phyloP scores from a whole-genome alignment of 1,284 basidiomycete genomes.

The Ceratobasidium sp. region DNA sequence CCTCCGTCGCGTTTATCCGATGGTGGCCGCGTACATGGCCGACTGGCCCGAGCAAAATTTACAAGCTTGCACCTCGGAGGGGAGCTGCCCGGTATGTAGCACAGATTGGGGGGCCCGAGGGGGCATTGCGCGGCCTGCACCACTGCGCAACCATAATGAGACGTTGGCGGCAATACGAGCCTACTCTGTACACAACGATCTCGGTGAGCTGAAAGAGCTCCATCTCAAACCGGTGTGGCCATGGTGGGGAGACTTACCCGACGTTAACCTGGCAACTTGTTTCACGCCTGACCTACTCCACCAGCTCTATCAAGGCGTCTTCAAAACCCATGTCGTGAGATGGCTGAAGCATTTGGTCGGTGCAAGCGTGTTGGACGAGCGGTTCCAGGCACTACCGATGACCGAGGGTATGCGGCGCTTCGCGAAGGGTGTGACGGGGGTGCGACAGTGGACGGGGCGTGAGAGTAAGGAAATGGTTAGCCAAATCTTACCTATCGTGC shows the following conservation, averaged over 20 bases:
- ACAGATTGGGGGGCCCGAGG: background rate
- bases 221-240: slow-evolving; percentile 23
- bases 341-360: slow-evolving; percentile 19
- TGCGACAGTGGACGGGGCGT: slow-evolving; percentile 20
- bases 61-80: slow-evolving; percentile 42
- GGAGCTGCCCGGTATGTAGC: slow-evolving; percentile 29
- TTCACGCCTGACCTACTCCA: slow-evolving; percentile 46
- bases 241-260: slow-evolving; percentile 42
- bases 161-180: background rate
- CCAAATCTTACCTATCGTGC: slow-evolving; percentile 16
- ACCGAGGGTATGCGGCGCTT: slow-evolving; percentile 24
- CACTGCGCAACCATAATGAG: slow-evolving; percentile 6
- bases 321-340: slow-evolving; percentile 10
- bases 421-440: slow-evolving; percentile 12
- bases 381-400: slow-evolving; percentile 5
- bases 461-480: slow-evolving; percentile 22
- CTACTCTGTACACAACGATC: background rate
- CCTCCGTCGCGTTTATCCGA: slow-evolving; percentile 7
- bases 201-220: background rate
- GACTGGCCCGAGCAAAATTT: slow-evolving; percentile 52
- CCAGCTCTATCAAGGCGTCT: slow-evolving; percentile 27
- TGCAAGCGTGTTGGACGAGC: background rate
- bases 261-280: slow-evolving; percentile 37
- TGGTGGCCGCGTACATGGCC: slow-evolving; percentile 50
- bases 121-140: background rate